Evolutionary conservation across 768 basidiomycete species (phyloP).

Genomic region (Leccinum sublutescens): DNA sequence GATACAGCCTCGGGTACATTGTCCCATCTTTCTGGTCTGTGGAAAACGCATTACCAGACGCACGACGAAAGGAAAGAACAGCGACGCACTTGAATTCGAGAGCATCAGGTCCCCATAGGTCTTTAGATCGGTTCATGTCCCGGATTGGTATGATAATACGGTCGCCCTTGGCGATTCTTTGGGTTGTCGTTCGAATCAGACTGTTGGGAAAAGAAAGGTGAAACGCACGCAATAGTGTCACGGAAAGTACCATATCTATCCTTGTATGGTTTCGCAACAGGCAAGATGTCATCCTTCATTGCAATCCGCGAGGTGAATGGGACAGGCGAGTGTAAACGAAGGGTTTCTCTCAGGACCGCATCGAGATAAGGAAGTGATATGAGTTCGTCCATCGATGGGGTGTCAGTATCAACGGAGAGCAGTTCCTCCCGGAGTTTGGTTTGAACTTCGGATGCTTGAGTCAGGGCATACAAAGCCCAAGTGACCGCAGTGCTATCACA

Average conservation of each 20-base stretch:
- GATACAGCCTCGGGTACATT: conserved; percentile 42
- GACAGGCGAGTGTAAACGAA: conserved; percentile 56
- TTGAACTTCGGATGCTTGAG: conserved; percentile 48
- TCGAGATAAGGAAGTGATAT: conserved; percentile 68
- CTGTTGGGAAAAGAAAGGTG: not conserved
- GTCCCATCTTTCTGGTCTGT: conserved; percentile 48
- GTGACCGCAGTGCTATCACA: conserved; percentile 38
- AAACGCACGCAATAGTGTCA: conserved; percentile 37
- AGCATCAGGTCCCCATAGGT: conserved; percentile 64
- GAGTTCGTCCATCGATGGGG: conserved; percentile 68
- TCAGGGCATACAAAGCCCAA: conserved; percentile 61
- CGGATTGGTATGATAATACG: conserved; percentile 50
- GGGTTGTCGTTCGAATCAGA: not conserved
- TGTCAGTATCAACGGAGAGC: conserved; percentile 47
- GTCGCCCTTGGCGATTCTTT: conserved; percentile 44
- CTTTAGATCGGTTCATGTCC: conserved; percentile 48
- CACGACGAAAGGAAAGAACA: not conserved
- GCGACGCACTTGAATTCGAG: conserved; percentile 51
- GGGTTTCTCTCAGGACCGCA: conserved; percentile 55
- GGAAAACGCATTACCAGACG: not conserved
- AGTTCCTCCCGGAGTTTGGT: conserved; percentile 59
- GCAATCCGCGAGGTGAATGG: conserved; percentile 41
- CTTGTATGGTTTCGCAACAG: conserved; percentile 43
- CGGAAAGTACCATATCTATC: conserved; percentile 42
- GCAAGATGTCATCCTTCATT: conserved; percentile 51